Conservation (phyloP, 257 asterid species). For the Solanum infundibuliforme region DNA sequence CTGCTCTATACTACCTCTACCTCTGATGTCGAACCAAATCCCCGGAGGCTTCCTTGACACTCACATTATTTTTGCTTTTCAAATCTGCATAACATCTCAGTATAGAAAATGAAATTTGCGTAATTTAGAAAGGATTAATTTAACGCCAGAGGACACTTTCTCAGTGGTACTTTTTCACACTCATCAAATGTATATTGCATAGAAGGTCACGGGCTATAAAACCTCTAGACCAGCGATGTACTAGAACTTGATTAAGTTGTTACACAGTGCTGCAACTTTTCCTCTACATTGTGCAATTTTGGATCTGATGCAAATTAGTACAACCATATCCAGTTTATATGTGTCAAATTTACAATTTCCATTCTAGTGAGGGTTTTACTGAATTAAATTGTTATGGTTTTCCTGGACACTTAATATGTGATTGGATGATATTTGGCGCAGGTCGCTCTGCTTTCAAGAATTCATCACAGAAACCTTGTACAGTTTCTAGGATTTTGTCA, state of each 20-base stretch:
- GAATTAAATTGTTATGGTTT: neutral
- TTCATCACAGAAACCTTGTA: slow-evolving; percentile 93
- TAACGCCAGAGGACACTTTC: neutral
- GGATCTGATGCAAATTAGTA: neutral
- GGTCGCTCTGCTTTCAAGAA: slow-evolving; percentile 98
- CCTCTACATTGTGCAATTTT: neutral
- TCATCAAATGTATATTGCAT: neutral
- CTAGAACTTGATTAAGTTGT: neutral
- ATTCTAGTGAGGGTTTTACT: neutral
- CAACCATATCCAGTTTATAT: neutral
- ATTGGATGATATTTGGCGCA: slow-evolving; percentile 12
- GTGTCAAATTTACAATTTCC: neutral
- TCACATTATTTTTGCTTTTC: neutral
- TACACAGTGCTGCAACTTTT: neutral
- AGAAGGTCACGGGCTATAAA: neutral
- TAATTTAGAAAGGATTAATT: neutral
- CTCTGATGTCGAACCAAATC: neutral
- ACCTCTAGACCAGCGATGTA: neutral
- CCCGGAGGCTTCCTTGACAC: neutral
- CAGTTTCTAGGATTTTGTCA: slow-evolving; percentile 97
- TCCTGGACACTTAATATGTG: neutral
- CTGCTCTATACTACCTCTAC: neutral
- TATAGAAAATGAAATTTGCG: neutral
- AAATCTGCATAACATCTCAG: neutral
- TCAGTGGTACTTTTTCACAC: neutral